These are phyloP conservation scores for Pholiota adiposa DNA, from an alignment of 1,284 basidiomycete species.

Conservation along the genomic window DNA sequence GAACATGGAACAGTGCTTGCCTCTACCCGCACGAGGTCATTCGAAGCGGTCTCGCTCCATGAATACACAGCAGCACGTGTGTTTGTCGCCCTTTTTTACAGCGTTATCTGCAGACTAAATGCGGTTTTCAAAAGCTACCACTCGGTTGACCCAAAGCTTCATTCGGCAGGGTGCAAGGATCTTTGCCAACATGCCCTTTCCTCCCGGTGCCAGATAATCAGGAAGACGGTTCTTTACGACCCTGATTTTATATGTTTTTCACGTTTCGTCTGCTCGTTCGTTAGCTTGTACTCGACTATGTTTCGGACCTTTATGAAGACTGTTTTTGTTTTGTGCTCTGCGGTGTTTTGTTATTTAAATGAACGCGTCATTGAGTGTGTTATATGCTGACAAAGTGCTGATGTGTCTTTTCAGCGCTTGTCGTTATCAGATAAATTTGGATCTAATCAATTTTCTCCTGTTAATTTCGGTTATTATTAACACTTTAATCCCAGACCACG, in stretches of 20 bases:
- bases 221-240: neutral
- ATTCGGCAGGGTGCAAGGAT: conserved; percentile 80
- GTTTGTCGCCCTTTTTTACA: conserved; percentile 34
- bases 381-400: no score
- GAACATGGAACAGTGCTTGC: conserved; percentile 66
- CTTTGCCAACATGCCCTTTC: conserved; percentile 34
- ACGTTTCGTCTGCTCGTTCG: neutral
- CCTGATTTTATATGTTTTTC: conserved; percentile 6
- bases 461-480: neutral
- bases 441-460: neutral
- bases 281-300: neutral
- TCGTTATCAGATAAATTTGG: neutral
- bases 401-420: neutral
- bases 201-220: conserved; percentile 12
- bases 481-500: neutral
- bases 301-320: neutral
- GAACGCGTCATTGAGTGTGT: neutral
- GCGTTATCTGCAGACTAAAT: conserved; percentile 16
- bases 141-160: conserved; percentile 68
- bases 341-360: neutral
- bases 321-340: neutral
- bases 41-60: conserved; percentile 74
- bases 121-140: conserved; percentile 47
- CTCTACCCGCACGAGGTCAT: conserved; percentile 68
- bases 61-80: conserved; percentile 82